Evolutionary conservation across 2,329 filamentous ascomycete genomes (phyloP), one percentile per base, ranked within the genome.

Genomic region (Colletotrichum falcatum): DNA sequence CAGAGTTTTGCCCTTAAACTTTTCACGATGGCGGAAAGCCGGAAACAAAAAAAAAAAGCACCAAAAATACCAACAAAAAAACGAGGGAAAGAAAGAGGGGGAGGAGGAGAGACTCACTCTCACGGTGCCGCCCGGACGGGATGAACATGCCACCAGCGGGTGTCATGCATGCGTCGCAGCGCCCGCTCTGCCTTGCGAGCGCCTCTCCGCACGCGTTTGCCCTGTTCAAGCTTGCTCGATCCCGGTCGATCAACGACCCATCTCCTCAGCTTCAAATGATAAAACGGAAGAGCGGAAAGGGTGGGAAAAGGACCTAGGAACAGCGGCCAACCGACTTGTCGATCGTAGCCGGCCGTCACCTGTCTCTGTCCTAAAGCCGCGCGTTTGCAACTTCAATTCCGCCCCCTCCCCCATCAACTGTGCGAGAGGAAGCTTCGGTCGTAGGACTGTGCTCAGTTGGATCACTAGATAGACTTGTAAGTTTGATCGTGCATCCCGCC

Each of bases 131-230:
- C 37, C 23, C 42, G 63, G 63, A 66, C 67, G 56, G 67, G 67
- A 70, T 35, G 67, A 70, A 70, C 67, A 61, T 66, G 67, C 42
- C 63, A 46, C 55, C 56, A 42, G 63, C 26, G 56, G 26, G 66
- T 70, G 67, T 61, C 67, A 66, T 70, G 63, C 67, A 66, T 70
- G 63, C 63, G 61, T 70, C 55, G 16, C 67, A 39, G 58, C 67
- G 63, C 67, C 63, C 66, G 66, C 66, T 66, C 63, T 66, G 66
- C 63, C 66, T 42, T 66, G 56, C 51, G 48, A 69, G 42, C 18
- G 6, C 39, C 23, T n/a, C 55, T 23, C n/a, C 3, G 16, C 12
- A 44, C 9, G 18, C 30, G 28, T 18, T 5, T 60, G 14, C 28
- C 48, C 56, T 33, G 26, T 26, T 35, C 20, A n/a, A 20, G 26